These are phyloP conservation scores for Plantago lanceolata DNA, from an alignment of 305 asterid species.

Conservation along the genomic window DNA sequence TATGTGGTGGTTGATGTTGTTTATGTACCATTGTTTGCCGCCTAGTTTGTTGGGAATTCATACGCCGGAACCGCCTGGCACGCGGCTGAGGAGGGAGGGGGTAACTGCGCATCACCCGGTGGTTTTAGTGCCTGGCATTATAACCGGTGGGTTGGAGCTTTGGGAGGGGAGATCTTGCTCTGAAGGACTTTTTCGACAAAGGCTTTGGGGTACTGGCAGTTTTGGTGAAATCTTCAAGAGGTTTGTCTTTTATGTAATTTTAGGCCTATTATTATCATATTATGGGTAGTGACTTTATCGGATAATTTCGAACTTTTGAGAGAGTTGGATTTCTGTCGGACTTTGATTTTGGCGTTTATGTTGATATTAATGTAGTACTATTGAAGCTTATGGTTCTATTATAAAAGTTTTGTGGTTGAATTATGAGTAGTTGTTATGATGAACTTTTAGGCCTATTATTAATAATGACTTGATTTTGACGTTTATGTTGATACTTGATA, in stretches of 20 bases:
- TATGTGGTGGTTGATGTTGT: conserved; percentile 64
- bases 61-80: conserved; percentile 58
- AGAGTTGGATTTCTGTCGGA: too few relatives aligned
- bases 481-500: neutral
- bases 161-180: conserved; percentile 92
- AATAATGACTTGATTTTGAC: neutral
- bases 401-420: too few relatives aligned
- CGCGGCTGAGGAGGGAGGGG: conserved; percentile 55
- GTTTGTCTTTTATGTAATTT: conserved; percentile 39
- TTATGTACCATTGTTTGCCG: conserved; percentile 47
- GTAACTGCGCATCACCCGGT: conserved; percentile 61
- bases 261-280: neutral
- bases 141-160: conserved; percentile 86
- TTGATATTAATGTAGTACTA: too few relatives aligned
- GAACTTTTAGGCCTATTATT: neutral
- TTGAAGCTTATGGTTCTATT: too few relatives aligned
- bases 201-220: conserved; percentile 75
- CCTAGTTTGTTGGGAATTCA: conserved; percentile 43
- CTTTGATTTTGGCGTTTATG: too few relatives aligned
- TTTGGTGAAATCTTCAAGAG: conserved; percentile 64
- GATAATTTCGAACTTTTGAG: too few relatives aligned
- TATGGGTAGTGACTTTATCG: too few relatives aligned
- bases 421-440: too few relatives aligned
- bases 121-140: conserved; percentile 79
- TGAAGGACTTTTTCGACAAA: conserved; percentile 65